These are phyloP conservation scores for Cicer arietinum DNA, from an alignment of 306 rosid genomes.

Conservation along the genomic window DNA sequence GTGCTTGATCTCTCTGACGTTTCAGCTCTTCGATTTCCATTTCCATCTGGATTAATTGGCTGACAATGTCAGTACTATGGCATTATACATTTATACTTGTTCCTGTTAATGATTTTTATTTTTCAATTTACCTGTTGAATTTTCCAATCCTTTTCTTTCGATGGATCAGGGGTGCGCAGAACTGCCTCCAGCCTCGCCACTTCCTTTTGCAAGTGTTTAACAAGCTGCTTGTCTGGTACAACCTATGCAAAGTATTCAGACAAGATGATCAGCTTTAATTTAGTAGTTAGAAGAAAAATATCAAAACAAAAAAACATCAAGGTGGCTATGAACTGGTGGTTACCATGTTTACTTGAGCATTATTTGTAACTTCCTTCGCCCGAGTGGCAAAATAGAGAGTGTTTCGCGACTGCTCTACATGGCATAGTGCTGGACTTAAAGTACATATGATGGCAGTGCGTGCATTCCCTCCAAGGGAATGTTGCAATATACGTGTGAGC, in stretches of 20 bases:
- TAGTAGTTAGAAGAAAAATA: background rate
- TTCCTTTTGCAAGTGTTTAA: conserved; percentile 96
- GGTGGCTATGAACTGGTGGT: background rate
- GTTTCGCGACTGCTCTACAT: conserved; percentile 95
- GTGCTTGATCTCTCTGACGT: conserved; percentile 90
- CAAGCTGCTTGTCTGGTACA: conserved; percentile 93
- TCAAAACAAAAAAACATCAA: conserved; percentile 4
- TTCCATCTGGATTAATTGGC: conserved; percentile 73
- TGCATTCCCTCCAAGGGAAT: conserved; percentile 98
- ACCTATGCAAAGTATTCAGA: conserved; percentile 55
- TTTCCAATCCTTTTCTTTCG: conserved; percentile 81
- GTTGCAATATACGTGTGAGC: conserved; percentile 97
- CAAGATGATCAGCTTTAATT: background rate
- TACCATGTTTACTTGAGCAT: conserved; percentile 98
- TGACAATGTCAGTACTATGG: conserved; percentile 30
- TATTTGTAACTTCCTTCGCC: conserved; percentile 97
- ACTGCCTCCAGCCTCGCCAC: conserved; percentile 97
- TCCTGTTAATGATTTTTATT: background rate
- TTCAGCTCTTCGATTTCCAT: conserved; percentile 92
- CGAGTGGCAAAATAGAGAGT: conserved; percentile 95
- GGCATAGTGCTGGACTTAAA: conserved; percentile 91
- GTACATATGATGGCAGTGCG: conserved; percentile 99
- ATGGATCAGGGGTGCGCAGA: conserved; percentile 90
- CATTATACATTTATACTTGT: conserved; percentile 31
- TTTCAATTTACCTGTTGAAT: conserved; percentile 81